Base-by-base conservation (phyloP, 108 stramenopile genomes). In the Epipyxis sp. region DNA sequence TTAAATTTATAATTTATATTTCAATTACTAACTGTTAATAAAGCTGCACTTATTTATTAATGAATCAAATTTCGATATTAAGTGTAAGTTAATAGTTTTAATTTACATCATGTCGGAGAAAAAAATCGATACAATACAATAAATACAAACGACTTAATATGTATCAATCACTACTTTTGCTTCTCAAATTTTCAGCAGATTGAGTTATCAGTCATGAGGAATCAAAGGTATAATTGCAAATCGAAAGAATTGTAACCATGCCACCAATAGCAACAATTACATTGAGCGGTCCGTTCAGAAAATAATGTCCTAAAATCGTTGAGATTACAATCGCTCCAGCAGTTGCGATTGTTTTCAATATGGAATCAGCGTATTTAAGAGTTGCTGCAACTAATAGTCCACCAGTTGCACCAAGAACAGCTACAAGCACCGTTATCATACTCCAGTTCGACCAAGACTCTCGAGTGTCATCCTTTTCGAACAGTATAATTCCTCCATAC, bases 341-440 rank as follows among this genome's bases (percentile, higher is more conserved):
- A 13, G 83, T 79, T 1, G 95, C 95, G 69, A 95, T 79, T 2
- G 94, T 95, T 84, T 97, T 97, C 69, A 97, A 79, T 69, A 97
- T 93, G 13, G 92, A 87, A 79, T 97, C 94, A 42, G 92, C 93
- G 76, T 95, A 88, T 82, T 97, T 97, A 84, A 95, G 91, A 30
- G 91, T 92, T 27, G 94, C 80, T 27, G 95, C 95, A 59, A 97
- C 95, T 54, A 97, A 80, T 76, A 97, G 59, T 10, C 95, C 94
- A 65, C 95, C 95, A 0, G 92, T 93, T n/a, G 92, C 92, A 41
- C 93, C 92, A 62, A 95, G 77, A 10, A 88, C 59, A 20, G 91
- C 42, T 35, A 80, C 46, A 62, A 78, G 41, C 44, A 74, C 6
- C 6, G 50, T 46, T 43, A 74, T 65, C 13, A 27, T 43, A 43